phyloP scores from a whole-genome alignment of 768 basidiomycete genomes.

The Gloeophyllum trabeum region DNA sequence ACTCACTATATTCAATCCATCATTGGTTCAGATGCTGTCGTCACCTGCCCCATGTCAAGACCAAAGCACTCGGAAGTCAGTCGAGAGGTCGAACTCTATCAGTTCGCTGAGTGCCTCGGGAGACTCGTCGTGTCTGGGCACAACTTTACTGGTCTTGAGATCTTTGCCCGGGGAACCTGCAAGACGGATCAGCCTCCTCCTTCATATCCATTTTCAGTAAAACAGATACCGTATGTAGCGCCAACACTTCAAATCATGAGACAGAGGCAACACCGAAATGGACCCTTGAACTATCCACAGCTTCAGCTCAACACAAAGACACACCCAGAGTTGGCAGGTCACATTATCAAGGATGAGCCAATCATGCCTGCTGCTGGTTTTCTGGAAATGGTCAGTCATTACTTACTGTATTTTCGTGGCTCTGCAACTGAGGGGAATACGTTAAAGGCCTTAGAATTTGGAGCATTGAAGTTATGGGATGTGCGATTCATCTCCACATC shows the following conservation, averaged over 20 bases:
- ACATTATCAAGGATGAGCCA: slow-evolving; percentile 30
- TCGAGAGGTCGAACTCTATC: not conserved
- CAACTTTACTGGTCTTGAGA: not conserved
- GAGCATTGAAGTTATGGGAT: slow-evolving; percentile 15
- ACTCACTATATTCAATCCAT: not conserved
- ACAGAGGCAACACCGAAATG: slow-evolving; percentile 15
- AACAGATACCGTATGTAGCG: slow-evolving; percentile 13
- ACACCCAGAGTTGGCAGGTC: slow-evolving; percentile 29
- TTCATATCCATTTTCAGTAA: slow-evolving; percentile 22
- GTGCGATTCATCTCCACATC: slow-evolving; percentile 13
- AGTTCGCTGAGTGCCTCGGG: not conserved
- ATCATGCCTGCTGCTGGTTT: slow-evolving; percentile 37
- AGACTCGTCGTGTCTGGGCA: not conserved
- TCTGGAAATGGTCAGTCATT: slow-evolving; percentile 23
- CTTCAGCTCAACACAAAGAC: slow-evolving; percentile 25
- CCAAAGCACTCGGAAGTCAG: not conserved
- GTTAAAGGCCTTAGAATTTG: slow-evolving; percentile 23
- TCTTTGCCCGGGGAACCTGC: not conserved
- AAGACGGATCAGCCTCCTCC: not conserved
- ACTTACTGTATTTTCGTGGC: not conserved
- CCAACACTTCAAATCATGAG: slow-evolving; percentile 7
- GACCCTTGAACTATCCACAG: slow-evolving; percentile 24
- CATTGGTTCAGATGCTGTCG: not conserved
- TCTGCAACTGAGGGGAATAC: slow-evolving; percentile 1
- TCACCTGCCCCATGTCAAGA: not conserved